These are phyloP conservation scores for Cicer chorassanicum DNA, from an alignment of 306 rosid species.

Conservation along the genomic window DNA sequence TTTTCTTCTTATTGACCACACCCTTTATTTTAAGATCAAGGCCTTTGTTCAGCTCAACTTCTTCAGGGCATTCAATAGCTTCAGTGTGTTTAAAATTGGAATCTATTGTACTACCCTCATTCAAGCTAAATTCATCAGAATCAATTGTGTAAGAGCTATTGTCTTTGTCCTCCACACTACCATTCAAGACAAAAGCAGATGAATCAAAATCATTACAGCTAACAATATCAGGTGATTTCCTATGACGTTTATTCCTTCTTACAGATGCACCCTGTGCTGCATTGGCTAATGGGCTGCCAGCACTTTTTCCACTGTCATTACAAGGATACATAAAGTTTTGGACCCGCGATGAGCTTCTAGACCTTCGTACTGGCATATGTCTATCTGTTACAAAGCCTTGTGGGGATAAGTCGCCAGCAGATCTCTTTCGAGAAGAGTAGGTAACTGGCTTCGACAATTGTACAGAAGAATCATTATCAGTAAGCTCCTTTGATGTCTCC, in stretches of 20 bases:
- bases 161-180: conserved; percentile 70
- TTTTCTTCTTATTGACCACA: conserved; percentile 73
- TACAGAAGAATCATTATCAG: conserved; percentile 48
- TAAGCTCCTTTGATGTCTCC: conserved; percentile 55
- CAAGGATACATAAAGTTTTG: conserved; percentile 48
- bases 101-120: conserved; percentile 76
- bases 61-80: conserved; percentile 63
- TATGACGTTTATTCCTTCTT: conserved; percentile 55
- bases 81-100: conserved; percentile 65
- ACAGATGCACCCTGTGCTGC: conserved; percentile 51
- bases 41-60: conserved; percentile 62
- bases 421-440: conserved; percentile 67
- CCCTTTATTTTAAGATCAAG: conserved; percentile 72
- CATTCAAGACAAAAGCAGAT: conserved; percentile 63
- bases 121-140: conserved; percentile 71
- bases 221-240: conserved; percentile 72
- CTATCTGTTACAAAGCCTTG: conserved; percentile 53
- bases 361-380: conserved; percentile 58
- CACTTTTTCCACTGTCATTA: conserved; percentile 51
- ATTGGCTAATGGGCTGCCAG: conserved; percentile 48
- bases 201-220: conserved; percentile 65
- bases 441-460: conserved; percentile 55
- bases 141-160: conserved; percentile 74
- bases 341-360: conserved; percentile 70
- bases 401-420: conserved; percentile 50